Conservation (phyloP, 202 grass and related monocot genomes). For the Carex arenaria region DNA sequence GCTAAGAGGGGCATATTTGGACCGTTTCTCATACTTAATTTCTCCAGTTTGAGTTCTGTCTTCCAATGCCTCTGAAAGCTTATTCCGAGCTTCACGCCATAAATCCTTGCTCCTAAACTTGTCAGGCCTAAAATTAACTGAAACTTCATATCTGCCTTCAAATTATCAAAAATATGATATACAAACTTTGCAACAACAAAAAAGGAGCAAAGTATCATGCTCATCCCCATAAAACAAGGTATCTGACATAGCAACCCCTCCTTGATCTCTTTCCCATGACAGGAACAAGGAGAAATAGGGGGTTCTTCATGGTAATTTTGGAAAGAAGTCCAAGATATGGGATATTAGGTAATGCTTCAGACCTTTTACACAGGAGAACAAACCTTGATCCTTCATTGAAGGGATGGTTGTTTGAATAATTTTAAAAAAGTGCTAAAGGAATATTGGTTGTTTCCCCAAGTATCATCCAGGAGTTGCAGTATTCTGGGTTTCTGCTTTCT, state of each 20-base stretch:
- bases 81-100: slow-evolving; percentile 55
- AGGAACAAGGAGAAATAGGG: neutral
- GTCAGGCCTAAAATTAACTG: slow-evolving; percentile 22
- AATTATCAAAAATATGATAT: slow-evolving; percentile 17
- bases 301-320: neutral
- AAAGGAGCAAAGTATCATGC: slow-evolving; percentile 3
- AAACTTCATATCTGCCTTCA: slow-evolving; percentile 25
- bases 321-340: neutral
- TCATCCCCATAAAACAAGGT: slow-evolving; percentile 11
- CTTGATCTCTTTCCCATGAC: neutral
- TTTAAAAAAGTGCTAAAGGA: neutral
- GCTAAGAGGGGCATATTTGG: slow-evolving; percentile 70
- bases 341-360: neutral
- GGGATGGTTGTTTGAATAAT: neutral
- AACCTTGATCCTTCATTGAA: neutral
- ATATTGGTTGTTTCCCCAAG: neutral
- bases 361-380: neutral
- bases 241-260: neutral
- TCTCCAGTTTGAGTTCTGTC: slow-evolving; percentile 32
- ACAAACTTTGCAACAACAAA: neutral
- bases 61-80: slow-evolving; percentile 74
- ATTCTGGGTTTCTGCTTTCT: neutral
- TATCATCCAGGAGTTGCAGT: neutral
- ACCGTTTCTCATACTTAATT: slow-evolving; percentile 33
- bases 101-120: slow-evolving; percentile 30